Evolutionary conservation across 495 filamentous ascomycete species (phyloP).

Genomic region (Neurospora cerealis): DNA sequence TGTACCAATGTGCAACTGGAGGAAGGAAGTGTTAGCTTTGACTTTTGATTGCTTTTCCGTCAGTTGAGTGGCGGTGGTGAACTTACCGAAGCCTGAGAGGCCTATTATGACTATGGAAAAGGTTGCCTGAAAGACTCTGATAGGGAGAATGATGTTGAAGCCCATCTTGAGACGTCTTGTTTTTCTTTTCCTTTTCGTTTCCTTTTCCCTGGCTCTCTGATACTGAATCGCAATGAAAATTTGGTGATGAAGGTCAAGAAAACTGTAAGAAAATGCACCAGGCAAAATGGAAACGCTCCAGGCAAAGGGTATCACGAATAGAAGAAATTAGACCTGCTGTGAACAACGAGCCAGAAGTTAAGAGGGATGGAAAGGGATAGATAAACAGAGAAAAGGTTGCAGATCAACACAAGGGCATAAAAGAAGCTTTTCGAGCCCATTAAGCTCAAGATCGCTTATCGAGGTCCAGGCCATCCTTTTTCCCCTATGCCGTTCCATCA

Average conservation of each 20-base stretch:
- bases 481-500: background rate
- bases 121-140: constrained; percentile 43
- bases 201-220: background rate
- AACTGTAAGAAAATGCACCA: background rate
- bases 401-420: background rate
- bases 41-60: background rate
- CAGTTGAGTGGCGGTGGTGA: background rate
- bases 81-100: constrained; percentile 60
- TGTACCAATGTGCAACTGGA: constrained; percentile 44
- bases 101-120: constrained; percentile 58
- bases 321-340: background rate
- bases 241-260: background rate
- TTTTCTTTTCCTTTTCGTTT: background rate
- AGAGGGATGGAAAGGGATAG: background rate
- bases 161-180: constrained; percentile 5
- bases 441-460: background rate
- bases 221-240: background rate
- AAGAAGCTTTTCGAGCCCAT: background rate
- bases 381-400: background rate
- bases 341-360: background rate
- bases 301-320: background rate
- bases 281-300: background rate
- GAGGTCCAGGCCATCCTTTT: background rate
- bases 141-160: constrained; percentile 14
- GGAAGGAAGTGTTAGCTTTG: constrained; percentile 4